A percentile compares a stretch with the other conserved stretches of the same genome.
Evolutionary conservation across 202 grass and related monocot species (phyloP).

Genomic region (Carex arenaria): DNA sequence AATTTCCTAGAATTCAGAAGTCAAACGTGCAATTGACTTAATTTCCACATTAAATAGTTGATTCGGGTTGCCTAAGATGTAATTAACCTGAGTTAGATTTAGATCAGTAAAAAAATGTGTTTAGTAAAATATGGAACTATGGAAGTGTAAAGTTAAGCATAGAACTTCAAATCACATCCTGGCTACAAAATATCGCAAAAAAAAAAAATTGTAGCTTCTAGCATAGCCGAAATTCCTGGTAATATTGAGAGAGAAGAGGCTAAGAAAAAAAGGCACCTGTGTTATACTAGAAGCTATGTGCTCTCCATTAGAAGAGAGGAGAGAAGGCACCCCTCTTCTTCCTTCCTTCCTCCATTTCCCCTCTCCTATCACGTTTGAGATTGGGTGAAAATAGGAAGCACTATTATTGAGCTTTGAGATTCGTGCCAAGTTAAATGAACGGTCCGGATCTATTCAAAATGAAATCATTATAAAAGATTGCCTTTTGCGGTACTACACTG

Average conservation of each 20-base stretch:
- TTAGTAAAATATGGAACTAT: neutral
- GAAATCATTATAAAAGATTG: too few species aligned
- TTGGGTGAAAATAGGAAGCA: too few species aligned
- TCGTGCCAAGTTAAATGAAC: too few species aligned
- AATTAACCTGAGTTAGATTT: neutral
- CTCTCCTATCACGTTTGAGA: too few species aligned
- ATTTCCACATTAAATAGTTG: neutral
- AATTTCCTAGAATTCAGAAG: too few species aligned
- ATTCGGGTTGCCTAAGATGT: neutral
- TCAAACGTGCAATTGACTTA: neutral
- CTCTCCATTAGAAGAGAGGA: conserved; percentile 33
- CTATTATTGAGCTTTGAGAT: too few species aligned
- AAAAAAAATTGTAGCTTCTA: too few species aligned
- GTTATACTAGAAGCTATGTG: conserved; percentile 50
- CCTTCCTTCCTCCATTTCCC: conserved; percentile 30
- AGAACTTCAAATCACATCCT: neutral
- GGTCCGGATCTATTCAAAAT: too few species aligned
- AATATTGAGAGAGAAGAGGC: neutral
- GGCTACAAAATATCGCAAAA: neutral
- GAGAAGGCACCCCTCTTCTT: conserved; percentile 39
- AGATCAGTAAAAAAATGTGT: neutral
- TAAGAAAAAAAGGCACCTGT: conserved; percentile 33
- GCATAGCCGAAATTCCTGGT: neutral
- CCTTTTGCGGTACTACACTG: too few species aligned
- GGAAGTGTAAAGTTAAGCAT: neutral